Base-by-base conservation (phyloP, 768 basidiomycete genomes). In the Gymnopilus dilepis region DNA sequence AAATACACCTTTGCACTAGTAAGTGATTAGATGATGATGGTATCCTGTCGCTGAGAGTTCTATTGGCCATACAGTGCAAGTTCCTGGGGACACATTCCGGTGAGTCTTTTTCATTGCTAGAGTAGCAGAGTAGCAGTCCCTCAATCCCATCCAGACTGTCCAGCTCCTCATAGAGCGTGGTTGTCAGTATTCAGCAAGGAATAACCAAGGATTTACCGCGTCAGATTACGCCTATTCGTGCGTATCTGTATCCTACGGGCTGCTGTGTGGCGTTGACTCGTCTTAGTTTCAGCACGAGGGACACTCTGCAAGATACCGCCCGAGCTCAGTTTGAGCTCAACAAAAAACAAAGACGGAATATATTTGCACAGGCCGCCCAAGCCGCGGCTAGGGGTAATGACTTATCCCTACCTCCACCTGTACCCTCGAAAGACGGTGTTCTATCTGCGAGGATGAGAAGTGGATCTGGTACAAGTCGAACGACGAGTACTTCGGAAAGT, bases 1-100 rank as follows among this genome's bases (percentile, higher is more conserved):
- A 47, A 97, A 97, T 68, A 93, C 94, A 0, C 88, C 96, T 31
- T 77, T 98, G 57, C 96, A 98, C 74, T 95, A 95, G 94, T 96
- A 72, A 76, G 92, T 79, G 31, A 37, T 17, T 6, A 26, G 12
- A 31, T 64, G 34, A 26, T 52, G 19, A 26, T 9, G 17, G 42
- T 61, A 21, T 51, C 33, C 43, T 51, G 56, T 60, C 13, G 40
- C 56, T 63, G 28, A 60, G n/a, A n/a, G 51, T 21, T 57, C 41
- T 55, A 62, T 40, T 59, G 64, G 13, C 11, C 51, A 63, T n/a
- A 30, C 66, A 95, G 93, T 73, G 92, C 93, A 22, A 95, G 94
- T 70, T 84, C 92, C 19, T 94, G 92, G 92, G 90, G 90, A 38
- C 90, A 94, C 70, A 81, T 94, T 69, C 80, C 90, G 56, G 92